These are phyloP conservation scores for Elymus sibiricus DNA, from an alignment of 176 grass and related monocot species.

Conservation along the genomic window DNA sequence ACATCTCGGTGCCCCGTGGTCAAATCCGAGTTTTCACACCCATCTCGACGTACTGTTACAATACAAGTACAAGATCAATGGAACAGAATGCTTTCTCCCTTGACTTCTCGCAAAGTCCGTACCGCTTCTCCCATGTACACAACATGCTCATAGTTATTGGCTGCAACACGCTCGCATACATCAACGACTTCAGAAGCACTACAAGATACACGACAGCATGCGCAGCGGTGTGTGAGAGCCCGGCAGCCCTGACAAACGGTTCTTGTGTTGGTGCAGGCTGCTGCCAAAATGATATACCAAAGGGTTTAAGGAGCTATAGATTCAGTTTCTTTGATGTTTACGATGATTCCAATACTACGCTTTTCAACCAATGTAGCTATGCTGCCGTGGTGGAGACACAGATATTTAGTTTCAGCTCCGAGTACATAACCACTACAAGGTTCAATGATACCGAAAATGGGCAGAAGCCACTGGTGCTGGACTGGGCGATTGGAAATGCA, in stretches of 20 bases:
- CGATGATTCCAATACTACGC: background rate
- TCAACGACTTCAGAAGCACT: background rate
- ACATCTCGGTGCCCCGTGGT: background rate
- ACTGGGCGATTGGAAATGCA: conserved; percentile 19
- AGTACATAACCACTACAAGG: conserved; percentile 3
- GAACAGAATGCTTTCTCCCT: rapidly evolving
- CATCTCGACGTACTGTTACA: conserved; percentile 9
- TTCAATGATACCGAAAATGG: conserved; percentile 2
- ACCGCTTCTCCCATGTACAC: background rate
- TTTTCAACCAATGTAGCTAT: conserved; percentile 16
- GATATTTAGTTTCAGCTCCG: background rate
- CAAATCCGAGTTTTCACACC: background rate
- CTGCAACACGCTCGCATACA: background rate
- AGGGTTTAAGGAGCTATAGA: background rate
- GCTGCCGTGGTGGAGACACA: background rate
- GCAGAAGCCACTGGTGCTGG: background rate
- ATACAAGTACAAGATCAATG: background rate
- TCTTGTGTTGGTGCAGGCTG: background rate
- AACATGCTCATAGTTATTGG: conserved; percentile 26
- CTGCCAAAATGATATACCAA: background rate
- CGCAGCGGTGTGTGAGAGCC: background rate
- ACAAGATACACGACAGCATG: background rate
- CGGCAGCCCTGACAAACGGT: background rate
- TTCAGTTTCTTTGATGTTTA: background rate
- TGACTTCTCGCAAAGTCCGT: background rate